A percentile compares a stretch with the other conserved stretches of the same genome.
Evolutionary conservation across 1,284 basidiomycete species (phyloP).

Genomic region (Stereum hirsutum): DNA sequence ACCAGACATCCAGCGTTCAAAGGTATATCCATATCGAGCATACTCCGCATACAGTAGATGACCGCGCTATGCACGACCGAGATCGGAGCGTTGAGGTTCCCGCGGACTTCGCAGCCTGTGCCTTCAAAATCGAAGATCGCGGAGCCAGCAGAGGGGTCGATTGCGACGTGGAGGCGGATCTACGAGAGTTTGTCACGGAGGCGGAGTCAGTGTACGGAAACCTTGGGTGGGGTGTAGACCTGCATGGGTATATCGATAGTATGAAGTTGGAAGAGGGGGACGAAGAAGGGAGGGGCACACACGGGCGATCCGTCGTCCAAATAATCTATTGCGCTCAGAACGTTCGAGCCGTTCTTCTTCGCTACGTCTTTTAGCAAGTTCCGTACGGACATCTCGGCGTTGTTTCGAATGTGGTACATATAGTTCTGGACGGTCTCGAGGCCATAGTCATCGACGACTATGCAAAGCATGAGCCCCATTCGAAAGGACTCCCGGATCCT

Average conservation of each 20-base stretch:
- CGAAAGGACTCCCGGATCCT: neutral
- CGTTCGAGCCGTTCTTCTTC: constrained; percentile 52
- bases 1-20: constrained; percentile 90
- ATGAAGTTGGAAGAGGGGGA: neutral
- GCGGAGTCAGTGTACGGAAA: neutral
- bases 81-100: constrained; percentile 85
- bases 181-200: constrained; percentile 20
- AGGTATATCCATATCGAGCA: constrained; percentile 90
- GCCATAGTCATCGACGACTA: constrained; percentile 83
- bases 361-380: constrained; percentile 77
- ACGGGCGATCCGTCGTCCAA: constrained; percentile 86
- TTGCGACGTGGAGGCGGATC: constrained; percentile 77
- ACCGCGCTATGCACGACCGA: constrained; percentile 89
- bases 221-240: neutral
- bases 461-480: neutral
- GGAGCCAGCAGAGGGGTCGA: constrained; percentile 68
- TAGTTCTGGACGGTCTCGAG: constrained; percentile 86
- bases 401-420: constrained; percentile 85
- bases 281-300: constrained; percentile 14
- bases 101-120: constrained; percentile 83
- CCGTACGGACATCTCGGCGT: constrained; percentile 86
- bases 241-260: constrained; percentile 1
- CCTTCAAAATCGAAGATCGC: constrained; percentile 89
- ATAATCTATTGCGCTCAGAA: constrained; percentile 68
- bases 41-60: constrained; percentile 91